A percentile compares a stretch with the other conserved stretches of the same genome.
Evolutionary conservation across 2,329 filamentous ascomycete genomes (phyloP).

Genomic region (Fusarium haematococcum): DNA sequence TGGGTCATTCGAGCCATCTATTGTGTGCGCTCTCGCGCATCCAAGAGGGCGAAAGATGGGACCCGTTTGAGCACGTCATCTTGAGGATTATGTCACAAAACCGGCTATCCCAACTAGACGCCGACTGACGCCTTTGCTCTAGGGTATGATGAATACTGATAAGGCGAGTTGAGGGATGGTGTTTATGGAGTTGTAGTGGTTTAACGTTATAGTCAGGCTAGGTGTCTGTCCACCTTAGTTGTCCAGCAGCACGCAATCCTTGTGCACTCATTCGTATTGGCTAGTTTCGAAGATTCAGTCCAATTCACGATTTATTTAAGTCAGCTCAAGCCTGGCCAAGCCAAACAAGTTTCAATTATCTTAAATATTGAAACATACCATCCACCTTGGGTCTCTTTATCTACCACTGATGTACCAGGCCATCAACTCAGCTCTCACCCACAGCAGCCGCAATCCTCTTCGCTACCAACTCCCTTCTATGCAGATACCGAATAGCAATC

Average conservation of each 20-base stretch:
- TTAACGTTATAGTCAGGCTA: neutral
- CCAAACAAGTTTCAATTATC: too few species aligned
- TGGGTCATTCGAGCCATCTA: slow-evolving; percentile 7
- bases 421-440: slow-evolving; percentile 10
- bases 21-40: slow-evolving; percentile 18
- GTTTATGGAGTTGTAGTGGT: neutral
- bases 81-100: slow-evolving; percentile 35
- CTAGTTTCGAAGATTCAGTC: neutral
- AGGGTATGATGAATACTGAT: slow-evolving; percentile 11
- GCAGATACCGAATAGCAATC: slow-evolving; percentile 60
- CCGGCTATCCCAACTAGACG: slow-evolving; percentile 6
- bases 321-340: neutral
- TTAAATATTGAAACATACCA: neutral
- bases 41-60: slow-evolving; percentile 25
- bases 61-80: slow-evolving; percentile 38
- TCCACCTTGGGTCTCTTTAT: neutral
- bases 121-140: slow-evolving; percentile 25
- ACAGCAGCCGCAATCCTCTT: slow-evolving; percentile 15
- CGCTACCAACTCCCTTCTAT: slow-evolving; percentile 54
- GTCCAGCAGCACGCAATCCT: neutral
- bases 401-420: neutral
- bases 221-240: neutral
- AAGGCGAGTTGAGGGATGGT: neutral
- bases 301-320: neutral
- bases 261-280: neutral